These are phyloP conservation scores for Ceratocystis colombiana DNA, from an alignment of 2,329 filamentous ascomycete genomes.

Conservation along the genomic window DNA sequence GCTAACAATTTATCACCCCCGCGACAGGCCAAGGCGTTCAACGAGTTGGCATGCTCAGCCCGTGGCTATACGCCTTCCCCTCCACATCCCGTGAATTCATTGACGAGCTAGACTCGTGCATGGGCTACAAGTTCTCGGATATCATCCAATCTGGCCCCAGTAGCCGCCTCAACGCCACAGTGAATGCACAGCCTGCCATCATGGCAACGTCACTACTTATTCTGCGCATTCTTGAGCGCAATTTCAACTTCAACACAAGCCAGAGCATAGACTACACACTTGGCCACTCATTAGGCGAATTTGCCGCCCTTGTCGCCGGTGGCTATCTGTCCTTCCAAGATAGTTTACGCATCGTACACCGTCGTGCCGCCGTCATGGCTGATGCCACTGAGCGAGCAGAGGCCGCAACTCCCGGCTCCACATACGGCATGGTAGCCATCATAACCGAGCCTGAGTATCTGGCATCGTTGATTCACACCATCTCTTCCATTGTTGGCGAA, in stretches of 20 bases:
- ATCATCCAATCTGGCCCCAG: conserved; percentile 75
- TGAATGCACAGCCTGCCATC: conserved; percentile 87
- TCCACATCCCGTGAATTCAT: conserved; percentile 63
- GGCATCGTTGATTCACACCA: conserved; percentile 55
- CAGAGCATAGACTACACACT: conserved; percentile 71
- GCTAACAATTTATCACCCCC: conserved; percentile 17
- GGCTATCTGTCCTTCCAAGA: conserved; percentile 70
- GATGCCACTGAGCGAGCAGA: conserved; percentile 59
- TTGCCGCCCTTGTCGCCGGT: conserved; percentile 77
- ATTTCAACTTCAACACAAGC: conserved; percentile 65
- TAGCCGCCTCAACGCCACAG: conserved; percentile 64
- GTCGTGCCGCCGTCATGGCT: conserved; percentile 73
- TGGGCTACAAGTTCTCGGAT: conserved; percentile 63
- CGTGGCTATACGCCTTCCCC: conserved; percentile 83
- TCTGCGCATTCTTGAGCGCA: conserved; percentile 71
- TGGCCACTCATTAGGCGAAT: conserved; percentile 87
- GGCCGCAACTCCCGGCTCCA: conserved; percentile 54
- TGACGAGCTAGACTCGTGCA: conserved; percentile 67
- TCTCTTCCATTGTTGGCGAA: conserved; percentile 51
- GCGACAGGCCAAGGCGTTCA: conserved; percentile 72
- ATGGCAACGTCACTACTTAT: conserved; percentile 92
- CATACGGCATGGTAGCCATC: conserved; percentile 89
- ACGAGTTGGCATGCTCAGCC: conserved; percentile 73
- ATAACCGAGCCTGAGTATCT: conserved; percentile 78
- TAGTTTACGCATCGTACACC: conserved; percentile 64